phyloP scores from a whole-genome alignment of 306 rosid species.

The Rosa multiflora region DNA sequence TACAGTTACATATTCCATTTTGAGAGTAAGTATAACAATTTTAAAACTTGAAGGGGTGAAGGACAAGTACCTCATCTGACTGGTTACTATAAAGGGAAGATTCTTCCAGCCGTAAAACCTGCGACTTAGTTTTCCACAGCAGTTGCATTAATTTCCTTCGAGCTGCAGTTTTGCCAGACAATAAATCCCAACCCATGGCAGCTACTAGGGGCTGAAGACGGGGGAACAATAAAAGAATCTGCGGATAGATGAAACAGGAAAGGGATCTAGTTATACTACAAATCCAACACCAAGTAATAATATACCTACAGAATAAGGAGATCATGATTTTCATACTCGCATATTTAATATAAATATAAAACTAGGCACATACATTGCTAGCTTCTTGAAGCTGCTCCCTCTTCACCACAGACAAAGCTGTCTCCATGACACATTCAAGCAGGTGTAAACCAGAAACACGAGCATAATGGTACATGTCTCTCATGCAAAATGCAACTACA shows the following conservation, averaged over 20 bases:
- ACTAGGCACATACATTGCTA: constrained; percentile 67
- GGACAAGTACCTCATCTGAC: constrained; percentile 78
- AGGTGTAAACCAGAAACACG: constrained; percentile 89
- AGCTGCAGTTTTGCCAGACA: constrained; percentile 72
- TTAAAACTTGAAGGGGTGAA: background rate
- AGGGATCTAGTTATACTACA: constrained; percentile 22
- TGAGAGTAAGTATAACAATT: constrained; percentile 33
- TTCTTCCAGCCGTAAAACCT: constrained; percentile 74
- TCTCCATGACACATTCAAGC: constrained; percentile 82
- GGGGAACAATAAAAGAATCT: constrained; percentile 86
- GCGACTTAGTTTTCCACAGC: constrained; percentile 88
- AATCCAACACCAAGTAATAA: constrained; percentile 15
- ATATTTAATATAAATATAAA: constrained; percentile 37
- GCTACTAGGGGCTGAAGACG: constrained; percentile 92
- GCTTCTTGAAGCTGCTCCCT: constrained; percentile 87
- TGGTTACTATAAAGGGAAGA: constrained; percentile 74
- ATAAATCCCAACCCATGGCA: constrained; percentile 95
- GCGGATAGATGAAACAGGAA: constrained; percentile 20
- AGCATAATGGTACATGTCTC: constrained; percentile 85
- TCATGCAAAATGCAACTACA: constrained; percentile 58
- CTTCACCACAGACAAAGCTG: constrained; percentile 86
- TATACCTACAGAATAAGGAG: constrained; percentile 17
- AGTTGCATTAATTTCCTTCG: constrained; percentile 87
- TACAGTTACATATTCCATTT: constrained; percentile 26
- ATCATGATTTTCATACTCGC: constrained; percentile 17